A percentile compares a stretch with the other conserved stretches of the same genome.
Evolutionary conservation across 805 yeast genomes (phyloP).

Genomic region (Suhomyces vadensis): DNA sequence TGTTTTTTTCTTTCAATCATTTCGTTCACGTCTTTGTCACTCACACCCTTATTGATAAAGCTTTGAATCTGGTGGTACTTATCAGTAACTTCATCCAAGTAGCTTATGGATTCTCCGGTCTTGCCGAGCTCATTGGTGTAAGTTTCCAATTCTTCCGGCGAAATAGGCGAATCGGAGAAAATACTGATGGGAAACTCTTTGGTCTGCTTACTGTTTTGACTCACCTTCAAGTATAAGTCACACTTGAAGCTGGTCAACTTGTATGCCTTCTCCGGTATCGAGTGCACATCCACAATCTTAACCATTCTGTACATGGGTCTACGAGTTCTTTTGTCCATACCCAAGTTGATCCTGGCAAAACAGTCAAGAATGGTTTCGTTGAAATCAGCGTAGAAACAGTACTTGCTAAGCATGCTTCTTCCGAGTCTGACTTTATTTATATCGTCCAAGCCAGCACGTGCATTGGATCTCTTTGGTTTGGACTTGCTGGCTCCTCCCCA

Average conservation of each 20-base stretch:
- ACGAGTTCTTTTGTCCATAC: constrained; percentile 61
- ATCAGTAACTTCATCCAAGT: constrained; percentile 60
- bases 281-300: constrained; percentile 65
- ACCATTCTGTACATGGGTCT: constrained; percentile 79
- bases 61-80: constrained; percentile 63
- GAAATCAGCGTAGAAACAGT: constrained; percentile 81
- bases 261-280: constrained; percentile 43
- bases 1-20: constrained; percentile 74
- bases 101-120: constrained; percentile 59
- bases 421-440: constrained; percentile 76
- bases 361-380: constrained; percentile 68
- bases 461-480: constrained; percentile 37
- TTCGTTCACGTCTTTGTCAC: constrained; percentile 72
- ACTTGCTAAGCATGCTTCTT: constrained; percentile 71
- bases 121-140: constrained; percentile 63
- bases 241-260: constrained; percentile 43
- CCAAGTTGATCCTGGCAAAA: constrained; percentile 81
- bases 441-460: constrained; percentile 57
- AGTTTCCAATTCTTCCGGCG: constrained; percentile 69
- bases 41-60: constrained; percentile 65
- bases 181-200: constrained; percentile 75
- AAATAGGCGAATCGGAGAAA: constrained; percentile 75
- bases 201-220: constrained; percentile 76
- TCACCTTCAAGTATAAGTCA: constrained; percentile 61
- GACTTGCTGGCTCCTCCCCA: constrained; percentile 45